Evolutionary conservation across 1,284 basidiomycete genomes (phyloP).

Genomic region (Puccinia horiana): DNA sequence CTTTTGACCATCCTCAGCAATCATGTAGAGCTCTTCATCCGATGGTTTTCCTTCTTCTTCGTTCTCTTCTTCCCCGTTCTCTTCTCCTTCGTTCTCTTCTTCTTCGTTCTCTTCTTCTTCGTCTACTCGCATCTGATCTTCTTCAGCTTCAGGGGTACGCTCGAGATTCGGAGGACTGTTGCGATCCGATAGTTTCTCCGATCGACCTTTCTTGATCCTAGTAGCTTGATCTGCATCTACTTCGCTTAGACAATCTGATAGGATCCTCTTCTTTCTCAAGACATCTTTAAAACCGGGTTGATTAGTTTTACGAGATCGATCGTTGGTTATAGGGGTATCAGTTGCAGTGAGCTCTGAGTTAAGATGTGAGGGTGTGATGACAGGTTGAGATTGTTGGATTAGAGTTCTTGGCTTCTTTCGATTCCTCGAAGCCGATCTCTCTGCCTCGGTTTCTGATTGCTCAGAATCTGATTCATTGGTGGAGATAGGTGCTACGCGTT

Average conservation of each 20-base stretch:
- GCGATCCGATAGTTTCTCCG: conserved; percentile 15
- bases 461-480: conserved; percentile 12
- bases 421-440: conserved; percentile 15
- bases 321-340: background rate
- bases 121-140: conserved; percentile 30
- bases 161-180: background rate
- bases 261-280: conserved; percentile 32
- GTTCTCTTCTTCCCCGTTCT: background rate
- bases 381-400: background rate
- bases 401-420: conserved; percentile 9
- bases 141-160: conserved; percentile 13
- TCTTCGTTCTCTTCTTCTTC: conserved; percentile 4
- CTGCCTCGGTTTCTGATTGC: conserved; percentile 11
- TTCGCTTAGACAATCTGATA: conserved; percentile 38
- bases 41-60: background rate
- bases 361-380: background rate
- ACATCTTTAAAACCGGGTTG: background rate
- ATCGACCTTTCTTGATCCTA: conserved; percentile 38
- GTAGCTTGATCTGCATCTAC: conserved; percentile 14
- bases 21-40: conserved; percentile 29
- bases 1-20: conserved; percentile 38
- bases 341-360: background rate
- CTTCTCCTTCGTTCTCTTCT: too few relatives aligned
- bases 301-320: background rate
- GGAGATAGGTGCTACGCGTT: conserved; percentile 19